Evolutionary conservation across 2,329 filamentous ascomycete species (phyloP).

Genomic region (Alternaria novae-zelandiae): DNA sequence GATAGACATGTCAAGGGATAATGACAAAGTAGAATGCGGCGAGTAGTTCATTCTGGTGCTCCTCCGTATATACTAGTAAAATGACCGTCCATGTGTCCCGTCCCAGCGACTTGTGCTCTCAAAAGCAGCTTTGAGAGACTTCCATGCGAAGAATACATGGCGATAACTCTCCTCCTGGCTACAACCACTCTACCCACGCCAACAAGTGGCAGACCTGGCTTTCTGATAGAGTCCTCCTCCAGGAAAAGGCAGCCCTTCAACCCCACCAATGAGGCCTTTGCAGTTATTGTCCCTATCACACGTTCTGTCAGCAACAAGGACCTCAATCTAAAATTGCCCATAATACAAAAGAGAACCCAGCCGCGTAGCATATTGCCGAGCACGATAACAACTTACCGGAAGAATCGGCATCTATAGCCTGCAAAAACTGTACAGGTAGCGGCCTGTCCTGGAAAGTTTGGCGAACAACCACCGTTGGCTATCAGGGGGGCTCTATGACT

Average conservation of each 20-base stretch:
- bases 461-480: not conserved
- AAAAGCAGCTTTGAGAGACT: not conserved
- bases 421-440: not conserved
- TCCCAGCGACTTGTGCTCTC: not conserved
- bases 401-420: not conserved
- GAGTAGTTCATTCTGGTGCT: not conserved
- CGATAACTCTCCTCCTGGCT: fast-evolving
- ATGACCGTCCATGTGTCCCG: not conserved
- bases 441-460: not conserved
- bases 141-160: not conserved
- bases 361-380: no score
- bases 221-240: not conserved
- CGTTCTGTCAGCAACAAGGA: no score
- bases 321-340: no score
- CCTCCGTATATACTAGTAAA: not conserved
- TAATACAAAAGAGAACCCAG: no score
- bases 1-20: fast-evolving
- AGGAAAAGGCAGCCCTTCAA: not conserved
- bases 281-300: not conserved
- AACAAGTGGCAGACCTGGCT: not conserved
- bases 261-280: not conserved
- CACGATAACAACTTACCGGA: not conserved
- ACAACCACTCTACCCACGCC: not conserved
- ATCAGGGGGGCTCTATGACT: not conserved
- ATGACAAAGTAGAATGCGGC: not conserved